A percentile compares a stretch with the other conserved stretches of the same genome.
These are phyloP conservation scores for Clohesyomyces aquaticus DNA, from an alignment of 495 filamentous ascomycete species.

Conservation along the genomic window DNA sequence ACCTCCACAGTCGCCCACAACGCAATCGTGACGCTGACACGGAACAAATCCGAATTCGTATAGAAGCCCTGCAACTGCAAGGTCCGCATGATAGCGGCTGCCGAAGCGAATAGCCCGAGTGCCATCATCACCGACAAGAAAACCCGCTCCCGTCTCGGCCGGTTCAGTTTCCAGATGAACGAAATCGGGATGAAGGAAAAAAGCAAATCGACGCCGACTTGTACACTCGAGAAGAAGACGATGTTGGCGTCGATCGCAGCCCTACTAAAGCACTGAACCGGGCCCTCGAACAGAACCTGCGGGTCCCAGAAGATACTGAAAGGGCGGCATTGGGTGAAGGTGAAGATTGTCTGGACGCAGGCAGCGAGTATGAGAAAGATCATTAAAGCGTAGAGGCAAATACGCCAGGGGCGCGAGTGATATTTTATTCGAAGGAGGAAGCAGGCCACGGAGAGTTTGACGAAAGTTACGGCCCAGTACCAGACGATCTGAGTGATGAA, in stretches of 20 bases:
- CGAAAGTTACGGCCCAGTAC: conserved; percentile 32
- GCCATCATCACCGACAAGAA: conserved; percentile 47
- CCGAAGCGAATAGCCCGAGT: conserved; percentile 44
- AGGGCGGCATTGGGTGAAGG: conserved; percentile 45
- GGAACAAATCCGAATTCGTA: conserved; percentile 18
- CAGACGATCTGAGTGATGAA: conserved; percentile 38
- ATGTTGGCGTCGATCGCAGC: conserved; percentile 35
- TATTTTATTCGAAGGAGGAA: conserved; percentile 45
- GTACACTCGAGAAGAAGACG: conserved; percentile 38
- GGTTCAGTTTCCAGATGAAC: conserved; percentile 45
- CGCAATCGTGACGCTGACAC: conserved; percentile 21
- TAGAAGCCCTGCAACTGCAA: conserved; percentile 21
- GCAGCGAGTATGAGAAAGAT: conserved; percentile 28
- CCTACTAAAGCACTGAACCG: conserved; percentile 37
- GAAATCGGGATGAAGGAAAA: conserved; percentile 46
- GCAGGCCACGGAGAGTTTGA: conserved; percentile 45
- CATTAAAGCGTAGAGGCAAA: conserved; percentile 39
- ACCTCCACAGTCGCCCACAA: conserved; percentile 29
- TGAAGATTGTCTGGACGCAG: conserved; percentile 25
- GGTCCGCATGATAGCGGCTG: conserved; percentile 41
- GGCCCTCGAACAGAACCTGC: conserved; percentile 17
- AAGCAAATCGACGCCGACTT: conserved; percentile 43
- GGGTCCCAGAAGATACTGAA: conserved; percentile 45
- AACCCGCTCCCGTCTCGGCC: conserved; percentile 45
- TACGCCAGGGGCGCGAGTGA: conserved; percentile 32